Evolutionary conservation across 2,329 filamentous ascomycete genomes (phyloP).

Genomic region (Aphanoascus verrucosus): DNA sequence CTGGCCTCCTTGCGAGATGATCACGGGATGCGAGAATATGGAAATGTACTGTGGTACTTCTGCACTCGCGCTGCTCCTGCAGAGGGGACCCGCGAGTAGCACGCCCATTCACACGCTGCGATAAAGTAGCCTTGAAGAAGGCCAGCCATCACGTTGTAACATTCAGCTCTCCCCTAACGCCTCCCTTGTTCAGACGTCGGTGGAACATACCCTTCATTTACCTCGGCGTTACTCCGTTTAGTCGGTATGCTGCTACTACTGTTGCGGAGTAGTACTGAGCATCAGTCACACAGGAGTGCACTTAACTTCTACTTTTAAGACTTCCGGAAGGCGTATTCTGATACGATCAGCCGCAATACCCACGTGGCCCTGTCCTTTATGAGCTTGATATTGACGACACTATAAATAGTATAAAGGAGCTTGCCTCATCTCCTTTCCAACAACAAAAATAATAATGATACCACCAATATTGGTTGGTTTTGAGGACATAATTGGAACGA

Average conservation of each 20-base stretch:
- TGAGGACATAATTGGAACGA: too few relatives aligned
- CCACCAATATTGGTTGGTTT: too few relatives aligned
- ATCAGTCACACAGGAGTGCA: too few relatives aligned
- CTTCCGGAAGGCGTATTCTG: background rate
- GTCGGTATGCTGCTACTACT: background rate
- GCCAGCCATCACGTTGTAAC: conserved; percentile 3
- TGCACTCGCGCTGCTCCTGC: background rate
- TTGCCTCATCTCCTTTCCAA: background rate
- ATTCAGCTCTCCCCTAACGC: background rate
- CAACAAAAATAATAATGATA: background rate
- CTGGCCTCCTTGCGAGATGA: background rate
- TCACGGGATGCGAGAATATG: background rate
- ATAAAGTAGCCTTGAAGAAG: background rate
- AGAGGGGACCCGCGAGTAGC: background rate
- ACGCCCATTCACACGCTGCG: background rate
- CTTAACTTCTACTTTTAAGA: background rate
- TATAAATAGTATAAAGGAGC: background rate
- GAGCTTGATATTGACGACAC: background rate
- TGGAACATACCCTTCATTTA: background rate
- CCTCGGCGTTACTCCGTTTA: background rate
- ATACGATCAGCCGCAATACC: conserved; percentile 6
- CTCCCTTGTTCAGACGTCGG: background rate
- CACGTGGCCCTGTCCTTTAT: conserved; percentile 1
- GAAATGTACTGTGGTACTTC: background rate
- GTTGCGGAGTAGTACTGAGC: too few relatives aligned